Conservation (phyloP, 148 eudicot genomes). For the Amaranthus hypochondriacus region DNA sequence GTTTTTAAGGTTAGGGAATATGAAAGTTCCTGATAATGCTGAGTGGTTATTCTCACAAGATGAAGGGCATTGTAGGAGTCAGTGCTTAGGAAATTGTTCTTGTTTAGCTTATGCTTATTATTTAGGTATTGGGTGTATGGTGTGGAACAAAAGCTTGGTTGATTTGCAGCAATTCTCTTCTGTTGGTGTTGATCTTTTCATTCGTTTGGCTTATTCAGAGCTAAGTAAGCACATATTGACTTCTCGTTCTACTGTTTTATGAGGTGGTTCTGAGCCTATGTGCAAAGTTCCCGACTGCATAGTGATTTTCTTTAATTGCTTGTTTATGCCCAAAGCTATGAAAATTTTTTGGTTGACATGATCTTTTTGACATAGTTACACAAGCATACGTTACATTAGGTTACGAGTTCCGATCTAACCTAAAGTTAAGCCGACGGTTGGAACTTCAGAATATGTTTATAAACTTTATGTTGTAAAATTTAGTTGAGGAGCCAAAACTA, state of each 20-base stretch:
- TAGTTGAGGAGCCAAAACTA: too few relatives aligned
- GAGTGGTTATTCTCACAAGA: conserved; percentile 14
- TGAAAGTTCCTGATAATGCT: conserved; percentile 42
- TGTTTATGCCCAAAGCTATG: too few relatives aligned
- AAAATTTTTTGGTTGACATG: too few relatives aligned
- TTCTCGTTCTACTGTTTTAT: neutral
- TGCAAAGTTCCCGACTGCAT: too few relatives aligned
- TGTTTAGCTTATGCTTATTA: conserved; percentile 45
- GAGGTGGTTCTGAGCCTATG: too few relatives aligned
- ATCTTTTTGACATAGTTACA: too few relatives aligned
- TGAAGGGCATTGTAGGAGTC: conserved; percentile 24
- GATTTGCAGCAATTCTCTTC: conserved; percentile 27
- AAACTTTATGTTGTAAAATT: too few relatives aligned
- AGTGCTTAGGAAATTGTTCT: conserved; percentile 39
- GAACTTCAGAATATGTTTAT: too few relatives aligned
- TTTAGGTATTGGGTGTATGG: conserved; percentile 41
- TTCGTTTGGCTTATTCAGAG: conserved; percentile 10
- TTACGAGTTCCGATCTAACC: too few relatives aligned
- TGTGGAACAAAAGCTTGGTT: conserved; percentile 38
- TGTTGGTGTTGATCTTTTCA: conserved; percentile 20
- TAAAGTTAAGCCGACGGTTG: too few relatives aligned
- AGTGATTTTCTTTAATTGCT: too few relatives aligned
- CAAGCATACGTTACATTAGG: too few relatives aligned
- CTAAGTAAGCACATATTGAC: neutral
- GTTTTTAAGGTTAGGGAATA: conserved; percentile 22